These are phyloP conservation scores for Aspergillus clavatus DNA, from an alignment of 2,329 filamentous ascomycete genomes.

Conservation along the genomic window DNA sequence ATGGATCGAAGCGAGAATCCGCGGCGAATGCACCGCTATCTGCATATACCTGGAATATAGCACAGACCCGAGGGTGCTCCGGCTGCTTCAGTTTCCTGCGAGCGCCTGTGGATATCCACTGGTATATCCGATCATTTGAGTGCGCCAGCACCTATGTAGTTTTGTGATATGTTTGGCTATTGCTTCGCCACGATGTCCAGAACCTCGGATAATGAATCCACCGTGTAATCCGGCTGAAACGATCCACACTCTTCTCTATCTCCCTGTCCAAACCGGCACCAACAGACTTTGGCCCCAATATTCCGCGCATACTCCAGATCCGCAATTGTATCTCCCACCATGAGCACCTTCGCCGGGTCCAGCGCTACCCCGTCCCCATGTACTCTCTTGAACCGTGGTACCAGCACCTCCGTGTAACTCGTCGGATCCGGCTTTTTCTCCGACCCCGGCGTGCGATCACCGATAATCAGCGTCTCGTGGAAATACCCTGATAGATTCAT, in stretches of 20 bases:
- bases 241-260: conserved; percentile 8
- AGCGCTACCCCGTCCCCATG: conserved; percentile 1
- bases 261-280: conserved; percentile 17
- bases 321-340: conserved; percentile 14
- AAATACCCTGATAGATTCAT: conserved; percentile 2
- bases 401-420: conserved; percentile 11
- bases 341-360: conserved; percentile 3
- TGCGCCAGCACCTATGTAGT: too few species aligned
- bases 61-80: conserved; percentile 17
- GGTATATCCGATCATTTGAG: too few species aligned
- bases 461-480: conserved; percentile 10
- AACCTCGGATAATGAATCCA: conserved; percentile 8
- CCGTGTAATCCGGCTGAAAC: conserved; percentile 8
- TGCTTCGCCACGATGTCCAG: conserved; percentile 1
- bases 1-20: conserved; percentile 26
- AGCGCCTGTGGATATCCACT: conserved; percentile 22
- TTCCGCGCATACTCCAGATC: conserved; percentile 13
- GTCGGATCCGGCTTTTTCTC: conserved; percentile 11
- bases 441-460: conserved; percentile 6
- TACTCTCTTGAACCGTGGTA: conserved; percentile 8
- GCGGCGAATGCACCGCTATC: conserved; percentile 27
- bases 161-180: too few species aligned
- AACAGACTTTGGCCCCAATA: conserved; percentile 9
- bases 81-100: conserved; percentile 22
- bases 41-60: conserved; percentile 27